Conservation (phyloP, 495 filamentous ascomycete species). For the Viridothelium virens region DNA sequence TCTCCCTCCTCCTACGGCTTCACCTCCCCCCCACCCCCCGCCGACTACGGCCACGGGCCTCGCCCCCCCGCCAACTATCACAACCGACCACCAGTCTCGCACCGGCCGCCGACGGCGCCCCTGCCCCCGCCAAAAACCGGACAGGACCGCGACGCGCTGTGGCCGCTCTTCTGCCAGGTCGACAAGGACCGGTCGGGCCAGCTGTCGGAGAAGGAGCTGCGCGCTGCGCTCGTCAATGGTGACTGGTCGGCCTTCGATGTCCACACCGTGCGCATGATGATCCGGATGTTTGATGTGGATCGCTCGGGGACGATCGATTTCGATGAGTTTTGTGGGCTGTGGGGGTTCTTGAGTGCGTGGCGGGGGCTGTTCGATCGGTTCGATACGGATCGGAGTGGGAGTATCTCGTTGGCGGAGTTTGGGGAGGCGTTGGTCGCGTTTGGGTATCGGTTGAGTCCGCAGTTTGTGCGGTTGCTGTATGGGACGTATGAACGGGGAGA, state of each 20-base stretch:
- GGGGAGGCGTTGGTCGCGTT: conserved; percentile 87
- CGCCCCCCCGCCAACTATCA: conserved; percentile 40
- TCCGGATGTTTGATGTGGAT: conserved; percentile 92
- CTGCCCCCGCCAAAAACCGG: conserved; percentile 55
- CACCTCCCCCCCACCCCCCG: conserved; percentile 50
- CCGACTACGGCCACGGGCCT: conserved; percentile 53
- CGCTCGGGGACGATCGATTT: conserved; percentile 83
- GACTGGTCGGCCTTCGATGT: conserved; percentile 91
- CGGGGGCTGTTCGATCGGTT: conserved; percentile 90
- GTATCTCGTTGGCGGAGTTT: conserved; percentile 81
- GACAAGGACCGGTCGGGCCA: conserved; percentile 74
- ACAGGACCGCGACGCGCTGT: conserved; percentile 58
- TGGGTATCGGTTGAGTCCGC: conserved; percentile 78
- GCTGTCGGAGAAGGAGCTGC: conserved; percentile 79
- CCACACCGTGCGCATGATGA: conserved; percentile 98
- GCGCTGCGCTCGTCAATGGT: conserved; percentile 88
- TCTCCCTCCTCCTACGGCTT: conserved; percentile 27
- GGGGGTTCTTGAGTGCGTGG: conserved; percentile 93
- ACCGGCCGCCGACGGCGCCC: conserved; percentile 60
- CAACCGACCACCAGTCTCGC: conserved; percentile 47
- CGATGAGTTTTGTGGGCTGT: conserved; percentile 90
- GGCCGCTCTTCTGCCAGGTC: conserved; percentile 82
- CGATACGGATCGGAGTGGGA: conserved; percentile 78
- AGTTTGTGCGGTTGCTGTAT: conserved; percentile 79
- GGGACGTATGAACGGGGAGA: conserved; percentile 49